Evolutionary conservation across 495 filamentous ascomycete genomes (phyloP), one percentile per base, ranked within the genome.

Genomic region (Sordaria brevicollis): DNA sequence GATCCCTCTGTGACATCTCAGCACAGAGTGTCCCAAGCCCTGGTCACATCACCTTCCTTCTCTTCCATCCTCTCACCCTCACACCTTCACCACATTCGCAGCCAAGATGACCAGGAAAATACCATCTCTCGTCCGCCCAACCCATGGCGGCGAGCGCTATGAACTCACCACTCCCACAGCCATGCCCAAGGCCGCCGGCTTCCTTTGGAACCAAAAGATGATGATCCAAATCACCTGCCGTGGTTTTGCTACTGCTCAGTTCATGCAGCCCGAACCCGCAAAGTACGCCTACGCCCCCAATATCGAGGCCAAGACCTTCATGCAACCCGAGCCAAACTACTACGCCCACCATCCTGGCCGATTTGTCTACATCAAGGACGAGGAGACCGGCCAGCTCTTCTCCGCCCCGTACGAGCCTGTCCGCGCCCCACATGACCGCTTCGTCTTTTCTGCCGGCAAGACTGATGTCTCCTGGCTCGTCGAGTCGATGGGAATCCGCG

Each of bases 161-260:
- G 85, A 86, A 76, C 79, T 87, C 68, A 78, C 79, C 35, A 86
- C 80, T 71, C 80, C 85, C n/a, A 86, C 83, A 62, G 84, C 81
- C 65, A 74, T 87, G 80, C 85, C 85, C 71, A 86, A 86, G 77
- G 83, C 84, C 11, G 84, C 78, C 15, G 84, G 81, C 68, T 87
- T 87, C 73, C 77, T 87, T n/a, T 87, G 85, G 85, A 87, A 87
- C 73, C 83, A 86, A 76, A 82, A 81, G 77, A 87, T 87, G 85
- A 87, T 87, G 85, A 85, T 87, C 65, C 84, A 86, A 70, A 79
- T 84, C 65, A 86, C 84, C 67, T 87, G 85, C 71, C 83, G 85
- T 35, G 85, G 85, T 35, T 87, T 84, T 74, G 83, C 85, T 34
- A 86, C 81, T 3, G 81, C 85, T 9, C 85, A 87, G 65, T 87